Evolutionary conservation across 2,329 filamentous ascomycete genomes (phyloP), one percentile per base, ranked within the genome.

Genomic region (Colletotrichum shisoi): DNA sequence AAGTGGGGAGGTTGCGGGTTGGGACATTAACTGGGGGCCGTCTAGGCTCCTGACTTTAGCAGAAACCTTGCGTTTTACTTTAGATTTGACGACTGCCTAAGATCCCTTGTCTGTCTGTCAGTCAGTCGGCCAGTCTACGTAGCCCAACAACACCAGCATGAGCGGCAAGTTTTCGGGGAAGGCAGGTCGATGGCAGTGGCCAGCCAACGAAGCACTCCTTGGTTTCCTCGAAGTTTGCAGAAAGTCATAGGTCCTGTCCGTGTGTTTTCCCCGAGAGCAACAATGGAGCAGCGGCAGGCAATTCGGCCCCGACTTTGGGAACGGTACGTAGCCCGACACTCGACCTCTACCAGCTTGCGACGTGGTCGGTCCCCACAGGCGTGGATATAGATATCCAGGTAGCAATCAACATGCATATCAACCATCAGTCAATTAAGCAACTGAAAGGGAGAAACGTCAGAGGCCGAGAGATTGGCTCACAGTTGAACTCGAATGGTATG

Each of bases 71-170:
- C 27, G 12, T 27, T 24, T 52, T 57, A 19, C 37, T 56, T 24
- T 42, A 17, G 52, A 56, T 42, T 40, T 56, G 37, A 56, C 52
- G 52, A 56, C 52, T 56, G 52, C 52, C 52, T 42, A 56, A 42
- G 51, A 46, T 57, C n/a, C 40, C 40, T 12, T 40, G 40, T 7
- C 27, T 40, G 27, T n/a, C 21, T 42, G 4, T 15, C 17, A 8
- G n/a, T 15, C 6, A 12, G 24, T 21, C 15, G 40, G 9, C 27
- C 11, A 13, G 13, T n/a, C 49, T 15, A 7, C 9, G 40, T 34
- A 9, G 31, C 40, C 40, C 40, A 44, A n/a, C 40, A 44, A 44
- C 15, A n/a, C 6, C 40, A 15, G 40, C 40, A n/a, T 8, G 40
- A n/a, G 17, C 49, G 37, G 31, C 40, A 21, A 46, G 54, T 19